phyloP scores from a whole-genome alignment of 108 stramenopile species.

The Skeletonema menzelii region DNA sequence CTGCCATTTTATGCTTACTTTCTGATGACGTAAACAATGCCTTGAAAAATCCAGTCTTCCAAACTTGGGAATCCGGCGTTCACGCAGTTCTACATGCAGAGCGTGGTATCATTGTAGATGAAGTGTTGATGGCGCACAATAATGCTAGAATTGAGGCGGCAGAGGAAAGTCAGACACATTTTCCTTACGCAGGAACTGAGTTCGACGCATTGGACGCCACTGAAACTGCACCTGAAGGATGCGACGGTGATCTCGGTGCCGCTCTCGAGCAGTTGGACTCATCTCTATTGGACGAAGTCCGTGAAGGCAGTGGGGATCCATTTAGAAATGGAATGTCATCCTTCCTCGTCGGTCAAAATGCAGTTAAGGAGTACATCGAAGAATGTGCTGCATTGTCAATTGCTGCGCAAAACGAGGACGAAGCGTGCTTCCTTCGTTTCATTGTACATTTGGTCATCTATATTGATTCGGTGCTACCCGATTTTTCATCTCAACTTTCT shows the following conservation, averaged over 20 bases:
- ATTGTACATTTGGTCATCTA: constrained; percentile 39
- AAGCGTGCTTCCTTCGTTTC: constrained; percentile 38
- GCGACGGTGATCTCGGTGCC: constrained; percentile 34
- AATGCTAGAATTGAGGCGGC: constrained; percentile 22
- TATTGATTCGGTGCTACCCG: constrained; percentile 36
- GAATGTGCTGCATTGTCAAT: constrained; percentile 27
- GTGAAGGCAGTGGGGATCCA: constrained; percentile 30
- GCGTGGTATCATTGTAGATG: constrained; percentile 61
- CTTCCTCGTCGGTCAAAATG: constrained; percentile 62
- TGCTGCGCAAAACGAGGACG: constrained; percentile 13
- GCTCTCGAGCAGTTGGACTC: constrained; percentile 24
- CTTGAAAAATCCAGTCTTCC: constrained; percentile 54
- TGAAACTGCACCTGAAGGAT: constrained; percentile 2
- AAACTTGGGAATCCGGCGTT: constrained; percentile 62
- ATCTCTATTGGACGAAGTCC: constrained; percentile 13
- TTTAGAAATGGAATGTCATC: constrained; percentile 55
- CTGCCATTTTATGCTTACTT: constrained; percentile 68
- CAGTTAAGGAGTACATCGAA: constrained; percentile 41
- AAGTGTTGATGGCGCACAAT: constrained; percentile 59
- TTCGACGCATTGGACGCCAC: background rate
- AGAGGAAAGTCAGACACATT: constrained; percentile 14
- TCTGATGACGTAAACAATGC: constrained; percentile 57
- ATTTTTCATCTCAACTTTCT: constrained; percentile 24
- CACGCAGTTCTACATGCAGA: constrained; percentile 48
- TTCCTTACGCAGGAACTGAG: constrained; percentile 38